These are phyloP conservation scores for Thelonectria blattea DNA, from an alignment of 2,329 filamentous ascomycete genomes.

Conservation along the genomic window DNA sequence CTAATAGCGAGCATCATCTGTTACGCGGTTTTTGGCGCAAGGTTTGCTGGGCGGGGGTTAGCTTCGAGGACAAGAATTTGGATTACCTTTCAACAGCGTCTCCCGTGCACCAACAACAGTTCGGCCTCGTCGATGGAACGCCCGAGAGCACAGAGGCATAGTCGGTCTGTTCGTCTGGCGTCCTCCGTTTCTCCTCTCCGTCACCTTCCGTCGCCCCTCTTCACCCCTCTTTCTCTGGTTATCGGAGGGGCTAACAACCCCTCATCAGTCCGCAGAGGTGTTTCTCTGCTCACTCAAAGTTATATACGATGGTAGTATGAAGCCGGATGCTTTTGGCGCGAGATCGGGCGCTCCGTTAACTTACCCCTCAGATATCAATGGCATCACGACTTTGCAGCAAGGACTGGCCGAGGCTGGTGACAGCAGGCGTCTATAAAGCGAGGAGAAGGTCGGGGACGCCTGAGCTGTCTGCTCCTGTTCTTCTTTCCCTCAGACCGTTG, in stretches of 20 bases:
- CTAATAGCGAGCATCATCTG: slow-evolving; percentile 46
- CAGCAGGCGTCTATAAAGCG: not conserved
- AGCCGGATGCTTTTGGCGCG: too few relatives aligned
- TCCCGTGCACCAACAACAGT: slow-evolving; percentile 27
- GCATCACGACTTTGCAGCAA: not conserved
- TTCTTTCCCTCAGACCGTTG: slow-evolving; percentile 5
- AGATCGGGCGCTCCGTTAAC: too few relatives aligned
- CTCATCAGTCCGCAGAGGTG: too few relatives aligned
- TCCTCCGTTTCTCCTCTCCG: too few relatives aligned
- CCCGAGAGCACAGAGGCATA: too few relatives aligned
- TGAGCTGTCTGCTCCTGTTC: slow-evolving; percentile 3
- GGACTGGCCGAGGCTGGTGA: too few relatives aligned
- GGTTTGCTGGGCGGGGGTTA: slow-evolving; percentile 39
- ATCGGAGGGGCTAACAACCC: too few relatives aligned
- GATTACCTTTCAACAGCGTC: slow-evolving; percentile 37
- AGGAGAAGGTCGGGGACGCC: not conserved
- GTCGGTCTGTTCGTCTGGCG: too few relatives aligned
- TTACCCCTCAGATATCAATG: not conserved
- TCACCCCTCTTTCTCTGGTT: too few relatives aligned
- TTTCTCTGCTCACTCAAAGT: too few relatives aligned
- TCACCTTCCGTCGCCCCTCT: too few relatives aligned
- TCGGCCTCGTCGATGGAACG: not conserved
- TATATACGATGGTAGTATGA: too few relatives aligned
- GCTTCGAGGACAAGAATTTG: slow-evolving; percentile 40
- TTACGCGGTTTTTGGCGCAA: slow-evolving; percentile 39